These are phyloP conservation scores for Diaporthe amygdali DNA, from an alignment of 2,329 filamentous ascomycete species.

Conservation along the genomic window DNA sequence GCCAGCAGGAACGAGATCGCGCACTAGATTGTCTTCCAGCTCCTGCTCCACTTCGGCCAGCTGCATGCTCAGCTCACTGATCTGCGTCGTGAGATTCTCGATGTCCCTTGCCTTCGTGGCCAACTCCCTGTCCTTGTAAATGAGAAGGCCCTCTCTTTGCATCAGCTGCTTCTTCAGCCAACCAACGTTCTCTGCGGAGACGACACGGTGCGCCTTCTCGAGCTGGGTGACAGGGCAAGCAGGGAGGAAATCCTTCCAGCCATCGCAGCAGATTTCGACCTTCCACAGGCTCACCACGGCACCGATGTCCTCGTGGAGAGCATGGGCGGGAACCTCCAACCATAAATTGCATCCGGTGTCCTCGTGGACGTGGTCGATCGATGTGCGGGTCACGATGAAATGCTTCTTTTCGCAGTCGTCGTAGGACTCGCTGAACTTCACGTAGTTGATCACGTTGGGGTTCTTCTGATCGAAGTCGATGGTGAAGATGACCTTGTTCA, in stretches of 20 bases:
- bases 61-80: background rate
- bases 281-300: background rate
- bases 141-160: background rate
- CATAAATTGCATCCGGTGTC: conserved; percentile 10
- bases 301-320: background rate
- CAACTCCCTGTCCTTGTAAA: background rate
- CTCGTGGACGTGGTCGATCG: conserved; percentile 11
- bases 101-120: background rate
- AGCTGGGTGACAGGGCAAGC: background rate
- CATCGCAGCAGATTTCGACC: conserved; percentile 5
- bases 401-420: background rate
- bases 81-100: background rate
- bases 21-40: background rate
- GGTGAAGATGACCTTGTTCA: conserved; percentile 12
- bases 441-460: conserved; percentile 11
- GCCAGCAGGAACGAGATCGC: background rate
- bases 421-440: conserved; percentile 18
- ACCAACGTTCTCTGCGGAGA: background rate
- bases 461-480: conserved; percentile 7
- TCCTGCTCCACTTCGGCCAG: background rate
- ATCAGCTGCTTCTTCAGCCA: conserved; percentile 18
- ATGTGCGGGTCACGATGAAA: conserved; percentile 20
- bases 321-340: background rate
- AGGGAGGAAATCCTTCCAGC: conserved; percentile 5
- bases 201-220: background rate